Evolutionary conservation across 345 rosid genomes (phyloP).

Genomic region (Trapa bicornis): DNA sequence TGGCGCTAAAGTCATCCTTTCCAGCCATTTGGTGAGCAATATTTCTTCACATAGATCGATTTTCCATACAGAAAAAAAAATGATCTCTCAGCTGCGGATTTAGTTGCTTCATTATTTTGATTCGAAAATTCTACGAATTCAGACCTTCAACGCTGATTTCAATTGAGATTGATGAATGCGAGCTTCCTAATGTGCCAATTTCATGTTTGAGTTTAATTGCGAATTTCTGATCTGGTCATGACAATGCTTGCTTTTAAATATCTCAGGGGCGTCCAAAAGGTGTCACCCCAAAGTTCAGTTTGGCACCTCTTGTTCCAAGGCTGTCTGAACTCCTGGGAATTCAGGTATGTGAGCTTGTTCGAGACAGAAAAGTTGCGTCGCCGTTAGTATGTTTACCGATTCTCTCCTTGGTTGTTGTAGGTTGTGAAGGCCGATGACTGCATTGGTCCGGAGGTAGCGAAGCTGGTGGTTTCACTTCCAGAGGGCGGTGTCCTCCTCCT

Average conservation of each 20-base stretch:
- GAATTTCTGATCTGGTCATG: background rate
- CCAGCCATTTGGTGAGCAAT: slow-evolving; percentile 69
- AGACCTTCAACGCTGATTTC: too few species aligned
- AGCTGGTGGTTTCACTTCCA: slow-evolving; percentile 48
- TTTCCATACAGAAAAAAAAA: background rate
- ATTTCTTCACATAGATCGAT: background rate
- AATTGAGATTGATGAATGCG: too few species aligned
- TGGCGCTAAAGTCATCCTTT: slow-evolving; percentile 91
- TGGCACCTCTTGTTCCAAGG: slow-evolving; percentile 85
- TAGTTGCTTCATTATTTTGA: too few species aligned
- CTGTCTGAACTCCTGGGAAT: slow-evolving; percentile 75
- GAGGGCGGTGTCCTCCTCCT: slow-evolving; percentile 78
- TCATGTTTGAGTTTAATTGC: background rate
- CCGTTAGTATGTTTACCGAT: background rate
- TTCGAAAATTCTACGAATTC: too few species aligned
- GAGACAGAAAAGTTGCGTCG: background rate
- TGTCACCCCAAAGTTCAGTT: slow-evolving; percentile 85
- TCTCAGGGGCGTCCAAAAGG: slow-evolving; percentile 97
- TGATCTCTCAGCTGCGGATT: too few species aligned
- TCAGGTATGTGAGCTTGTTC: slow-evolving; percentile 26
- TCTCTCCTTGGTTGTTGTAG: slow-evolving; percentile 14
- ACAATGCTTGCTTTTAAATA: background rate
- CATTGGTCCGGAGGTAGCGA: slow-evolving; percentile 64
- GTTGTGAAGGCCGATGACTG: slow-evolving; percentile 77
- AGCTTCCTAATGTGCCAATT: too few species aligned